Evolutionary conservation across 345 rosid species (phyloP), one percentile per base, ranked within the genome.

Genomic region (Citrus sp.): DNA sequence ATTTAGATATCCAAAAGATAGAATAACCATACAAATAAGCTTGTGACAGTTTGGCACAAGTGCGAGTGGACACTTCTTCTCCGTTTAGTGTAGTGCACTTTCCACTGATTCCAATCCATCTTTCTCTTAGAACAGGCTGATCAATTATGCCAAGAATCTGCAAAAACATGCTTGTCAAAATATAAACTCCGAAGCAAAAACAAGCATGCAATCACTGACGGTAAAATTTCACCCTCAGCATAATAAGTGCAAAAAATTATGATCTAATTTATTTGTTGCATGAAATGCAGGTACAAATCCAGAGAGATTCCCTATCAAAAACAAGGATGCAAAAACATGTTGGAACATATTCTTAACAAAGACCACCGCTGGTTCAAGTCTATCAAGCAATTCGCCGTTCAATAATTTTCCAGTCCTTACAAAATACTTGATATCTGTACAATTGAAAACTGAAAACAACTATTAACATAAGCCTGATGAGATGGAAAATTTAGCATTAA

Each of bases 91-190:
- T 89, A 78, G 97, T 96, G 79, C 70, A 82, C 91, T 88, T 92
- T 81, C 97, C 97, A 32, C 40, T 84, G 70, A 94, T 83, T 66
- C 99, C 99, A 61, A 94, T 82, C 99, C 98, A 96, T 85, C 99
- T 87, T 84, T 96, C 99, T 83, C 82, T 82, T 18, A 96, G 86
- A 80, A 94, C 76, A 64, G 99, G 99, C 82, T 96, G 99, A 84
- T 94, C 91, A 79, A 96, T 91, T 67, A 94, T 73, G 77, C 99
- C 98, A 74, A 96, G 93, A 85, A 96, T 90, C 99, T 94, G 84
- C 72, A 70, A 78, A 76, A 63, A 24, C 32, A 56, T n/a, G 76
- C 64, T 54, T 32, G 7, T 65, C 22, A 67, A 22, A 42, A 73
- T 9, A 34, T 10, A 25, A 72, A 10, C 9, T 65, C 8, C 21